Base-by-base conservation (phyloP, 202 grass and related monocot species). In the Carex arenaria region DNA sequence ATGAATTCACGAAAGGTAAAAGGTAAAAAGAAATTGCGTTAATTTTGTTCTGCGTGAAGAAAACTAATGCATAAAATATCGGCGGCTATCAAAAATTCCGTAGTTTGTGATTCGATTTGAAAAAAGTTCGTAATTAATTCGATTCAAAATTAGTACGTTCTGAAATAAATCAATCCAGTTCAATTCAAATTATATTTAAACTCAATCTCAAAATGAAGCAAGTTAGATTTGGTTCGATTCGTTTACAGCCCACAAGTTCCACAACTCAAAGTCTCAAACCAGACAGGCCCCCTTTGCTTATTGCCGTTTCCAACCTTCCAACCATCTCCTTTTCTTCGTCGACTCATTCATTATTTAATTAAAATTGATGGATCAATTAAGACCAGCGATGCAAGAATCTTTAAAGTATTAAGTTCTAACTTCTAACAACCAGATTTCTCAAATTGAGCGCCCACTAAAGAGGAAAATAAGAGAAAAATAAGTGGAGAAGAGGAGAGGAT, bases 251-350 rank as follows among this genome's bases (percentile, higher is more conserved):
- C 26, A n/a, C n/a, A 32, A 32, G 30, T 31, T 3, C n/a, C 68
- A 72, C 36, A 70, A 45, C n/a, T n/a, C n/a, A n/a, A n/a, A n/a
- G n/a, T n/a, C 38, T 70, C 38, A 70, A 31, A 64, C 26, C 68
- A 52, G 45, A 28, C 43, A 47, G 11, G 43, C 68, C 69, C 69
- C 20, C 40, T 53, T 53, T 31, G 12, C 66, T 28, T 52, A 17
- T 54, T 74, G 70, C 30, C 52, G 55, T 79, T 62, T 79, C 76
- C 76, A 42, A 62, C 76, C 76, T 62, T 74, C 70, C 70, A 76
- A 76, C 72, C 26, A 76, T 76, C 14, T 32, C 13, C 70, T 11
- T 53, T 70, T 17, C 14, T 72, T n/a, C 8, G 26, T 31, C 28
- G 0, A 30, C 38, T 52, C 22, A 40, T 67, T 51, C 22, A 40